Conservation (phyloP, 306 rosid species). For the Rosa persica region DNA sequence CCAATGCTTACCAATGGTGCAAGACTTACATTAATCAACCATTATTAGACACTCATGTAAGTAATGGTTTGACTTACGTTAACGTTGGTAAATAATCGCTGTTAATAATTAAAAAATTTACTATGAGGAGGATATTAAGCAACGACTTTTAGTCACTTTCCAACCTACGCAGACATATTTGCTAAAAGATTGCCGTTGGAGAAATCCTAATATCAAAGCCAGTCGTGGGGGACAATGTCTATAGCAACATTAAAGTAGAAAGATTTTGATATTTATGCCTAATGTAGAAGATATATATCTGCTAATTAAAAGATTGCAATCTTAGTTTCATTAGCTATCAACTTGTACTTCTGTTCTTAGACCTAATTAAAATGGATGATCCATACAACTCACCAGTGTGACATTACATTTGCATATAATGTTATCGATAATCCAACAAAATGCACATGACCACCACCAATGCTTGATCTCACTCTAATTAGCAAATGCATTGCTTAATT, state of each 20-base stretch:
- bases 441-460: slow-evolving; percentile 47
- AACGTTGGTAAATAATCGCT: too few species aligned
- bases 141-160: neutral
- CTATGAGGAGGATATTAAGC: too few species aligned
- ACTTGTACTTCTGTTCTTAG: neutral
- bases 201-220: neutral
- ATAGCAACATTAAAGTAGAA: neutral
- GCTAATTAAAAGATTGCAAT: slow-evolving; percentile 3
- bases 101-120: too few species aligned
- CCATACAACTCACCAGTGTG: slow-evolving; percentile 12
- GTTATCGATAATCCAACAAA: slow-evolving; percentile 12
- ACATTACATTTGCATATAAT: neutral
- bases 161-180: neutral
- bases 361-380: neutral
- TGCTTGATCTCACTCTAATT: slow-evolving; percentile 10
- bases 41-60: too few species aligned
- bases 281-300: neutral
- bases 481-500: neutral
- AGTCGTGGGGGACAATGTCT: slow-evolving; percentile 8
- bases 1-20: neutral
- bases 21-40: too few species aligned
- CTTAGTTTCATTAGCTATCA: neutral
- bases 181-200: neutral
- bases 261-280: neutral
- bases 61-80: too few species aligned